Conservation (phyloP, 2,329 filamentous ascomycete species). For the Lanzia echinophila region DNA sequence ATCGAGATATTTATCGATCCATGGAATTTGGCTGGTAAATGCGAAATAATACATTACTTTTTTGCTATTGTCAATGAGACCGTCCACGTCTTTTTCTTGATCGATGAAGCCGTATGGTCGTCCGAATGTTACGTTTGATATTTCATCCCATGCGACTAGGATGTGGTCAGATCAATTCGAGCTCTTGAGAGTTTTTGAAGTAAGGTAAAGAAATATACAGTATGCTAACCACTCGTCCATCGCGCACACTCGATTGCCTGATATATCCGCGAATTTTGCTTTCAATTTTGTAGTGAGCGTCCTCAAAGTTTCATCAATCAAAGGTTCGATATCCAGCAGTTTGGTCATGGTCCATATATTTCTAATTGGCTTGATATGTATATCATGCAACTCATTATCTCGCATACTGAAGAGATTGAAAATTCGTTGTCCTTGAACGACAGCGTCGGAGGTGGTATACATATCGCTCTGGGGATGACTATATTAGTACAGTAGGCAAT, state of each 20-base stretch:
- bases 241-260: background rate
- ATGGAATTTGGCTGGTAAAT: conserved; percentile 2
- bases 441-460: background rate
- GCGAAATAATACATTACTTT: conserved; percentile 1
- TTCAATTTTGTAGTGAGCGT: background rate
- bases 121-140: background rate
- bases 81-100: background rate
- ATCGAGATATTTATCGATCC: background rate
- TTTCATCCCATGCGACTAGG: background rate
- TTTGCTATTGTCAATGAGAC: background rate
- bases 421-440: background rate
- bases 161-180: background rate
- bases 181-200: background rate
- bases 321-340: background rate
- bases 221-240: conserved; percentile 4
- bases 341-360: background rate
- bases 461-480: background rate
- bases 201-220: background rate
- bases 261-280: background rate
- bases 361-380: background rate
- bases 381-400: background rate
- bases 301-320: background rate
- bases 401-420: background rate
- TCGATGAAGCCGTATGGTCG: background rate
- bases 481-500: background rate